Evolutionary conservation across 768 basidiomycete genomes (phyloP), one percentile per base, ranked within the genome.

Genomic region (Hypholoma sublateritium): DNA sequence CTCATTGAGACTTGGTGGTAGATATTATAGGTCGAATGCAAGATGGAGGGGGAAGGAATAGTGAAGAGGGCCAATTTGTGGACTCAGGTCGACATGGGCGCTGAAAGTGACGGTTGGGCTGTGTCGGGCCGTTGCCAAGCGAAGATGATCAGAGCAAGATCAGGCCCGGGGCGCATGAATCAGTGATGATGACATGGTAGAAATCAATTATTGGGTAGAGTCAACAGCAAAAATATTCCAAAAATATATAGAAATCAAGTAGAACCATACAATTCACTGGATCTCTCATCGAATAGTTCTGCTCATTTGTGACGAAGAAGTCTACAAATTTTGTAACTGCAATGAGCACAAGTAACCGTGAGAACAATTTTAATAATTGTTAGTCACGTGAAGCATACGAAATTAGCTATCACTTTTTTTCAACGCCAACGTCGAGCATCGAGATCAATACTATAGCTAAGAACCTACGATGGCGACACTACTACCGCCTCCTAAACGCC

Each of bases 401-500:
- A 48, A 48, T 48, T 48, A 48, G 24, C 28, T 25, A 9, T n/a
- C 22, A 48, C 47, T 32, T 48, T 48, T 48, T 48, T 48, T 48
- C 22, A 50, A 21, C 4, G 13, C 19, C 19, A 6, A 11, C 21
- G 17, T 4, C 34, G 16, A 7, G n/a, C n/a, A 50, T 17, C 11
- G 11, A n/a, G 19, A 17, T 50, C 7, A 17, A 32, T n/a, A 16
- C 48, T 9, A 1, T 21, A 34, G 32, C n/a, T 21, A 52, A 41
- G 17, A 52, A 39, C 19, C 28, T 5, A 64, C 51, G 57, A 95
- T 95, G 95, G 89, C 94, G 9, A 86, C 93, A 4, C 77, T 88
- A 19, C 80, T 95, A 22, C 94, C 93, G 32, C 94, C 93, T 22
- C 93, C 92, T 16, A 95, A 95, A 75, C 82, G 95, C 60, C 83